These are phyloP conservation scores for Serendipita indica DNA, from an alignment of 768 basidiomycete genomes.

Conservation along the genomic window DNA sequence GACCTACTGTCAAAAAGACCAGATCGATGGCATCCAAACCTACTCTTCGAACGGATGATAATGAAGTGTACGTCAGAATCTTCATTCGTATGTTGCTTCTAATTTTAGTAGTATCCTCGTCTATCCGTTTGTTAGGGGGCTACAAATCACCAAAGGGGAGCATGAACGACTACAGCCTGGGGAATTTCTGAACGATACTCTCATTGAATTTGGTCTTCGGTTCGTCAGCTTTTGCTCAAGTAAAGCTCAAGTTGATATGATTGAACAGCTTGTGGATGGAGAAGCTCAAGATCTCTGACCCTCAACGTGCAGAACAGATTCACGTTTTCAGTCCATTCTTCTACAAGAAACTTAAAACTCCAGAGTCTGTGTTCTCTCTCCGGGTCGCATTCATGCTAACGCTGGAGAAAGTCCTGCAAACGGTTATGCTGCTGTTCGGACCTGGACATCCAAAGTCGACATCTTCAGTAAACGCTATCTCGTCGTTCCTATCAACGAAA, in stretches of 20 bases:
- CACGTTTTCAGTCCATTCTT: conserved; percentile 97
- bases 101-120: conserved; percentile 43
- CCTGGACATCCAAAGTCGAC: conserved; percentile 86
- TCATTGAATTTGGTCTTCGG: conserved; percentile 95
- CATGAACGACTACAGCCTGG: conserved; percentile 53
- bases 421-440: conserved; percentile 72
- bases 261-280: conserved; percentile 54
- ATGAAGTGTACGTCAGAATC: neutral
- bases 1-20: no score
- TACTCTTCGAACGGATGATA: no score
- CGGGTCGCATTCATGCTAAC: conserved; percentile 14
- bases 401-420: conserved; percentile 31
- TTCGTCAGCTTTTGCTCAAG: conserved; percentile 25
- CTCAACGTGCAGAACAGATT: conserved; percentile 52
- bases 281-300: conserved; percentile 38
- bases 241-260: neutral
- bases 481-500: conserved; percentile 91
- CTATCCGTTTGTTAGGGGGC: conserved; percentile 61
- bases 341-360: conserved; percentile 80
- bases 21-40: no score
- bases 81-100: no score
- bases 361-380: conserved; percentile 30
- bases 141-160: conserved; percentile 73
- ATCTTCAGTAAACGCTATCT: conserved; percentile 86
- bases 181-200: conserved; percentile 88